Conservation (phyloP, 1,284 basidiomycete genomes). For the Ganoderma meredithae region DNA sequence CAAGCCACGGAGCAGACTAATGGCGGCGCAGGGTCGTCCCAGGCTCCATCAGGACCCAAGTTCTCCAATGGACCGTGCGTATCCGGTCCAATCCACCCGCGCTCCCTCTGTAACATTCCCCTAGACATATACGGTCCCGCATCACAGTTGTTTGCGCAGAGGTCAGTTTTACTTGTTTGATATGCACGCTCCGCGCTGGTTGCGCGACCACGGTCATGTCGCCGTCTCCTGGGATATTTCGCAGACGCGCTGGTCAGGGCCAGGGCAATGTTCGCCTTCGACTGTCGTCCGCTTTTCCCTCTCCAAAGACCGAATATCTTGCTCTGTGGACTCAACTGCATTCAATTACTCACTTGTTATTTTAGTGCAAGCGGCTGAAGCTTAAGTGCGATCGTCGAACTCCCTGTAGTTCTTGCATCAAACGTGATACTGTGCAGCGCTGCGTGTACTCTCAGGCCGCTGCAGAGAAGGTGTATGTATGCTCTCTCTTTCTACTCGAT, state of each 20-base stretch:
- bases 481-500: conserved; percentile 10
- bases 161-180: conserved; percentile 49
- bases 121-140: conserved; percentile 76
- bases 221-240: neutral
- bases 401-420: conserved; percentile 78
- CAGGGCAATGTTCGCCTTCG: neutral
- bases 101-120: conserved; percentile 18
- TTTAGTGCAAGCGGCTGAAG: conserved; percentile 82
- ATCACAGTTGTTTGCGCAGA: conserved; percentile 85
- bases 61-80: conserved; percentile 44
- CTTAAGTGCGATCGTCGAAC: conserved; percentile 80
- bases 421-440: conserved; percentile 74
- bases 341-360: conserved; percentile 17
- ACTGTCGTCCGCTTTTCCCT: neutral
- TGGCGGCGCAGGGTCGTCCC: neutral
- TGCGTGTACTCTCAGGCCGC: conserved; percentile 83
- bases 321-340: neutral
- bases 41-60: conserved; percentile 25
- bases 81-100: conserved; percentile 18
- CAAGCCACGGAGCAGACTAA: conserved; percentile 15
- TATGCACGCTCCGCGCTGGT: neutral
- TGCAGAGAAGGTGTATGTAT: conserved; percentile 77
- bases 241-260: neutral
- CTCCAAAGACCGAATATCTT: neutral
- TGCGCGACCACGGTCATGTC: neutral